Evolutionary conservation across 345 rosid genomes (phyloP), one percentile per base, ranked within the genome.

Genomic region (Firmiana major): DNA sequence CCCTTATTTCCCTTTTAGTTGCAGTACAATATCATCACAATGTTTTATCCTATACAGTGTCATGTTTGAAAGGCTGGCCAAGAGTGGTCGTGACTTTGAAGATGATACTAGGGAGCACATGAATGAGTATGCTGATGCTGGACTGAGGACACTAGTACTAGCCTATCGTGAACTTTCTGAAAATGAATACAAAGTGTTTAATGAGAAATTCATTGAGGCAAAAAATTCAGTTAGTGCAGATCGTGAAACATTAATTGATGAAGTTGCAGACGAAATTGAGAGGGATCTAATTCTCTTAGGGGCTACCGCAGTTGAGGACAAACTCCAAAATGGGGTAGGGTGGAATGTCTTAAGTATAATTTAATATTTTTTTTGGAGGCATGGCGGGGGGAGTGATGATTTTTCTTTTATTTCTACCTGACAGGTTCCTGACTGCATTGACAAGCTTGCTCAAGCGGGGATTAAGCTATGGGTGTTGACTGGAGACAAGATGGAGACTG

Each of bases 401-500:
- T 75, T 63, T 6, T 22, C 63, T 73, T 31, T 62, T 46, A 48
- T 28, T 82, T 71, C 2, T 78, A 8, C 54, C 75, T 71, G 16
- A 70, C 77, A 95, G 99, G 99, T 95, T 89, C 99, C 99, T 38
- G 99, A 90, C 63, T 95, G 99, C 85, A 95, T 95, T 7, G 98
- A 93, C 83, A 95, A 93, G 77, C 97, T 95, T 69, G 98, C 99
- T 9, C 98, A 92, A 86, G 98, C 99, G 46, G 98, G 99, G 75
- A 95, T 90, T 34, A 95, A 95, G 81, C 73, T 95, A 75, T 95
- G 99, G 99, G 97, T 95, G 73, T 84, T 95, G 86, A 95, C 99
- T 0, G 98, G 99, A 78, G 99, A 95, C 81, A 95, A 95, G 83
- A 92, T 95, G 98, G 99, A 95, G 87, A 95, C 99, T 0, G 99